Base-by-base conservation (phyloP, 1,139 yeast species). In the Insectozyma bohioensis region DNA sequence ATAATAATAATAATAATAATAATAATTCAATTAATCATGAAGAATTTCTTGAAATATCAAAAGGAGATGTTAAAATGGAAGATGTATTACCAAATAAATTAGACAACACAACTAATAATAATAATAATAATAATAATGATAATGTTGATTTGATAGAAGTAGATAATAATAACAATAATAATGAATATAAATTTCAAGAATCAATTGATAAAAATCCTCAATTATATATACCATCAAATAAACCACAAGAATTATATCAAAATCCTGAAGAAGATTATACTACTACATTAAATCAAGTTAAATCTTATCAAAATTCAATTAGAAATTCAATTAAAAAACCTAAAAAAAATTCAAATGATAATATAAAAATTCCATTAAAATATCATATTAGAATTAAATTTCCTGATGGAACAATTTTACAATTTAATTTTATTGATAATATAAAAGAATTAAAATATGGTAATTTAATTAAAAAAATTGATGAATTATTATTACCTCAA, bases 341-440 rank as follows among this genome's bases (percentile, higher is more conserved):
- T 21, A 51, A 54, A 37, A 38, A 35, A 20, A 21, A 28, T 10
- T 23, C 29, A 6, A 24, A 34, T 7, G 35, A 35, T 5, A 18
- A 21, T 7, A 22, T 30, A 4, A 24, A 30, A 15, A 13, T 36
- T n/a, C 65, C 67, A 1, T 34, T 46, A 3, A 48, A 49, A 24
- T 65, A 61, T 42, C 56, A 61, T 16, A 58, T 78, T 8, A 55
- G 84, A 31, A 47, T 78, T 20, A 67, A 67, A 40, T 76, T 78
- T 41, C 82, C 83, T 1, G 80, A 78, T 51, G 57, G 70, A 17
- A 52, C 69, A 4, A 61, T 66, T 18, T 49, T 78, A n/a, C 78
- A 76, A 39, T 54, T 72, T n/a, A 56, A 63, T 31, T 67, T 75
- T 29, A 52, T 54, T 14, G 63, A 70, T 26, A 55, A 65, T 30